Evolutionary conservation across 192 early-diverging fungal genomes (phyloP).

Genomic region (Backusella sp.): DNA sequence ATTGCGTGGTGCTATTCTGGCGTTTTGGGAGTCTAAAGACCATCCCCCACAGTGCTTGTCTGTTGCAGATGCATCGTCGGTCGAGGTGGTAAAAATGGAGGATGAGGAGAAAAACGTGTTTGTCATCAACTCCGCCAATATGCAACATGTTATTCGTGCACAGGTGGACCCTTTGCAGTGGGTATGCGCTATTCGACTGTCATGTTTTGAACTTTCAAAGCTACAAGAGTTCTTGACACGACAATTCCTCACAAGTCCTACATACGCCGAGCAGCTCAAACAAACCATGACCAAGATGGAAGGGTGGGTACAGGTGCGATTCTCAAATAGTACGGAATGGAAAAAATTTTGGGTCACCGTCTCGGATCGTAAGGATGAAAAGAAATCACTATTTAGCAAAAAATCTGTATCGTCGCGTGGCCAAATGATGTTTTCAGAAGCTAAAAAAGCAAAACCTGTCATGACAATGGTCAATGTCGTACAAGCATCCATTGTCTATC

Average conservation of each 20-base stretch:
- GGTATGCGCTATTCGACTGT: constrained; percentile 69
- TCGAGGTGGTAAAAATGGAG: constrained; percentile 53
- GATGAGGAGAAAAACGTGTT: constrained; percentile 46
- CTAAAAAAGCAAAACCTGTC: constrained; percentile 51
- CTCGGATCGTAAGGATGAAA: constrained; percentile 50
- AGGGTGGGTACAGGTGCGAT: constrained; percentile 55
- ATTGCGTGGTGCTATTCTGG: constrained; percentile 64
- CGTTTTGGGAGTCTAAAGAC: constrained; percentile 59
- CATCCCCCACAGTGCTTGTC: constrained; percentile 69
- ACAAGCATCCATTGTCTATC: constrained; percentile 57
- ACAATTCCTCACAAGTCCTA: constrained; percentile 43
- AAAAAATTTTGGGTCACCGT: constrained; percentile 50
- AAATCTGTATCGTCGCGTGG: constrained; percentile 44
- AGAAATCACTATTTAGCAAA: constrained; percentile 40
- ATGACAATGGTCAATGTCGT: constrained; percentile 53
- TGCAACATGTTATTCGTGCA: constrained; percentile 65
- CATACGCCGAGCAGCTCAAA: constrained; percentile 48
- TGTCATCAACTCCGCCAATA: constrained; percentile 67
- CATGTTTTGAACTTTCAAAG: constrained; percentile 72
- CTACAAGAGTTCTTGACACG: constrained; percentile 79
- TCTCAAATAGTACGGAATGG: constrained; percentile 47
- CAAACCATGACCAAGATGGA: constrained; percentile 46
- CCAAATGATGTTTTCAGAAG: constrained; percentile 52
- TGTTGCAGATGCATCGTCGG: constrained; percentile 65
- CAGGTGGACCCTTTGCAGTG: constrained; percentile 53